Base-by-base conservation (phyloP, 768 basidiomycete species). In the Dentipellis sp. region DNA sequence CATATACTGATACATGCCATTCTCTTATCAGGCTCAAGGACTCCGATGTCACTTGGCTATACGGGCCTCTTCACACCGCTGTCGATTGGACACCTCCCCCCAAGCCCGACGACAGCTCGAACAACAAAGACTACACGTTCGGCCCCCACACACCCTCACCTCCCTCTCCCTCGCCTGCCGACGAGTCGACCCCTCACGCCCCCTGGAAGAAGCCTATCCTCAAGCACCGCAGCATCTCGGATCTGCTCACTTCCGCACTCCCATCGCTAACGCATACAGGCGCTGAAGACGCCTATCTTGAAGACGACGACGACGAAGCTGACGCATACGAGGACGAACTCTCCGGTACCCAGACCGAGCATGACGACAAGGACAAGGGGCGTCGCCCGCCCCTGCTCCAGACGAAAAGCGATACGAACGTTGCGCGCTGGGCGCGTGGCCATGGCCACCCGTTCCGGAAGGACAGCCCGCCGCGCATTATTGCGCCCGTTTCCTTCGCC, bases 41-140 rank as follows among this genome's bases (percentile, higher is more conserved):
- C 71, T 94, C 91, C 6, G 95, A 99, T 68, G 95, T 98, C 40
- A 99, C 97, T 1, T 99, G 95, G 95, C 81, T 99, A 0, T 98
- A 99, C 65, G 95, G 95, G 0, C 95, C 95, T 19, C 75, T 99
- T 0, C 95, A 99, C 69, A 91, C 93, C 0, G 92, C 91, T n/a
- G 83, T 85, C 47, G 91, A 92, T 62, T 88, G 87, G 73, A 77
- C 83, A 3, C 86, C 85, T 3, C 82, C 84, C 0, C 79, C 83
- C 1, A 83, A 81, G 66, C 78, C 78, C 38, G 66, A 65, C 52
- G 69, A 74, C 1, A 72, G 69, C 38, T 66, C 65, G 0, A 64
- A 71, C 10, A 69, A 73, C 55, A 71, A 70, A 61, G 68, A 75
- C 19, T 63, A 76, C 29, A 68, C 69, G n/a, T 69, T 75, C 55